Evolutionary conservation across 2,329 filamentous ascomycete genomes (phyloP), one percentile per base, ranked within the genome.

Genomic region (Tolypocladium nubicola): DNA sequence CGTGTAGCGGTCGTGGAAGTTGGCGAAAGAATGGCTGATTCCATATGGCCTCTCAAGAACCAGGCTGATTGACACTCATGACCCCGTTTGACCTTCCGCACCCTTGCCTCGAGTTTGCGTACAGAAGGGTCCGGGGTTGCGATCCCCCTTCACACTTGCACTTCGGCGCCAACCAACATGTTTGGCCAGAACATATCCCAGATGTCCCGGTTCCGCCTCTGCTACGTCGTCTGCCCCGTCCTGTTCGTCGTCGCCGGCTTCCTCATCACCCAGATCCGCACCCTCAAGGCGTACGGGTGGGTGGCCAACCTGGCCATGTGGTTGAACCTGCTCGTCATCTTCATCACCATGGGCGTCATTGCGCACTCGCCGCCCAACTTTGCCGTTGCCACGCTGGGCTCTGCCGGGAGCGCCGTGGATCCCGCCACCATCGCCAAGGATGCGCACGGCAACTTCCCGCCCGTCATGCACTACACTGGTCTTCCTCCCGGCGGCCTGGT

Each of bases 231-330:
- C 10, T 82, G 79, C 61, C 73, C 76, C 14, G 63, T 82, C 23
- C 69, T 83, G 19, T 81, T 79, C 62, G 74, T 75, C 54, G 62
- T 76, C 13, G 71, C 71, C 8, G 81, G 82, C 19, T 79, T 82
- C 58, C 35, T 81, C 11, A 60, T 83, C 4, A 79, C 79, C 3
- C 81, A 83, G 61, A 78, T 85, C 52, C 74, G 82, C 8, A 83
- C 79, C 0, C 70, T 85, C 39, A 75, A 80, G 62, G 69, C 72
- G 11, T 79, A 80, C 55, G 77, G 78, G 5, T 83, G 78, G 76
- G 66, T 84, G 1, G 79, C 81, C 16, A 83, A 82, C 60, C 62
- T 77, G 19, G 75, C 79, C 1, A 76, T 84, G 11, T 84, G 79
- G 76, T 63, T 83, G 54, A 84, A 82, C 59, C 60, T 84, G 26